Base-by-base conservation (phyloP, 805 yeast species). In the Lachancea sp. region DNA sequence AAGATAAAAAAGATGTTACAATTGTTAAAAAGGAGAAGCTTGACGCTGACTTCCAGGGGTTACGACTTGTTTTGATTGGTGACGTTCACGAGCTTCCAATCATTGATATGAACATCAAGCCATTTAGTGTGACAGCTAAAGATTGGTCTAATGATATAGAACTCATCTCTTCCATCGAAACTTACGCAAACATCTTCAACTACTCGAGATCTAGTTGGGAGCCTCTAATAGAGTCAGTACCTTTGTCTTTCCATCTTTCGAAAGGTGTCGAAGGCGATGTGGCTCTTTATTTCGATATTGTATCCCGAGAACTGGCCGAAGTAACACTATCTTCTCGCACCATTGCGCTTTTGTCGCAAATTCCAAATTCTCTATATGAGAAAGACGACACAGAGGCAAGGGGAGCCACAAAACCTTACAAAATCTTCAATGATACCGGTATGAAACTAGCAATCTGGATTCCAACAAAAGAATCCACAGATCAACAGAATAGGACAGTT, bases 151-250 rank as follows among this genome's bases (percentile, higher is more conserved):
- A 90, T 1, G 90, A 85, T 48, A 63, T 90, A 44, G 81, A 80
- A 53, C 85, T 87, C 1, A 80, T 79, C 46, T 71, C 83, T 0
- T 75, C 77, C 20, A 63, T 89, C 30, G 85, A 79, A 49, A 73
- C 88, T 0, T 76, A 69, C 49, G 75, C 85, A 9, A 89, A 87
- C 62, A 78, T 87, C 17, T 90, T 85, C 70, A 89, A 89, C 61
- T 90, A 90, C 61, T 78, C 96, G 0, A 79, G 85, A 49, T 89
- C 96, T 2, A 77, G 88, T 0, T 90, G 99, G 98, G 98, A 93
- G 57, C 97, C 99, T 0, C 68, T 93, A 38, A 62, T 93, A 41
- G 99, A 93, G 57, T 82, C 91, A 0, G 85, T 95, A 85, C 82
- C 87, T 6, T 70, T 91, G 41, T 80, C 87, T 0, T 65, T 86